A percentile compares a stretch with the other conserved stretches of the same genome.
Evolutionary conservation across 2,329 filamentous ascomycete species (phyloP).

Genomic region (Sporothrix schenckii): DNA sequence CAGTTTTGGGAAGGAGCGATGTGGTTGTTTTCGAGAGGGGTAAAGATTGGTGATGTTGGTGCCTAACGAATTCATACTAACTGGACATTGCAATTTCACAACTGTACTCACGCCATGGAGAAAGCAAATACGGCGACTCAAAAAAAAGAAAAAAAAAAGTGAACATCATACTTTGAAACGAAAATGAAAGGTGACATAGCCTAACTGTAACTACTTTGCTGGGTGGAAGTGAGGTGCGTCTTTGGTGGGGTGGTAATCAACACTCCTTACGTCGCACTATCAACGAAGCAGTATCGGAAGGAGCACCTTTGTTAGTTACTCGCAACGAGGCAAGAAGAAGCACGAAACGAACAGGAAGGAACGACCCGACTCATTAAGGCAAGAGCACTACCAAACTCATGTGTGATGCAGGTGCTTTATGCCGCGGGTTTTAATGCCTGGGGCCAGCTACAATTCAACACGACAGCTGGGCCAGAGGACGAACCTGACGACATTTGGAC

Average conservation of each 20-base stretch:
- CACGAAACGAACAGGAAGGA: background rate
- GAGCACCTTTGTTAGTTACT: conserved; percentile 8
- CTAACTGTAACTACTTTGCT: background rate
- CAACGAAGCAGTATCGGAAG: background rate
- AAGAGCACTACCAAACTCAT: background rate
- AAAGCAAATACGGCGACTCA: no score
- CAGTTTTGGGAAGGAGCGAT: conserved; percentile 20
- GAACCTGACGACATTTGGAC: conserved; percentile 52
- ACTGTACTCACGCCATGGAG: no score
- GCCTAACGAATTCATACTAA: background rate
- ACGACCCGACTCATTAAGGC: no score
- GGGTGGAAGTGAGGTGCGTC: background rate
- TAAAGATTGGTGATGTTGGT: background rate
- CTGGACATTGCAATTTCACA: no score
- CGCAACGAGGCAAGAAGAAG: background rate
- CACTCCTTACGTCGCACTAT: background rate
- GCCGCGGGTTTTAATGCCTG: conserved; percentile 63
- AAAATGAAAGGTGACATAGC: background rate
- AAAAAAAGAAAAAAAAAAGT: background rate
- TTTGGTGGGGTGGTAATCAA: background rate
- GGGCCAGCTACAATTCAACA: conserved; percentile 54
- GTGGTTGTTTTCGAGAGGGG: background rate
- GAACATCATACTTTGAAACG: background rate
- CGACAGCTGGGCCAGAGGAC: background rate
- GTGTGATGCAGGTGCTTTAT: conserved; percentile 49